Base-by-base conservation (phyloP, 257 asterid genomes). In the Solanum chilense region DNA sequence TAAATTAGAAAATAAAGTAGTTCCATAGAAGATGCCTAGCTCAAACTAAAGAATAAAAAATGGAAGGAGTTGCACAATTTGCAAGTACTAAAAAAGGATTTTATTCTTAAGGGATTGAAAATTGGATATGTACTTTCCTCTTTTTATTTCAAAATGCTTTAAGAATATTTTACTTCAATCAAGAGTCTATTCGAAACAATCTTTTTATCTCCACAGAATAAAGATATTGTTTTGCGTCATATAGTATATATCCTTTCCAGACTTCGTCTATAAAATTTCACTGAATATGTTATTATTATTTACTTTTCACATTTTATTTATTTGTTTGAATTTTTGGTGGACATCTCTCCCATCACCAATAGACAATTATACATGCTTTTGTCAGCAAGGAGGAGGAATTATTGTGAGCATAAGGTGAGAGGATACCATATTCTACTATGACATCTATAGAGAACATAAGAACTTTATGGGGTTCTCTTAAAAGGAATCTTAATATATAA, bases 31-130 rank as follows among this genome's bases (percentile, higher is more conserved):
- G 58, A 76, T 41, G 83, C 37, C 56, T 76, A 8, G 37, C 60
- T n/a, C 60, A 41, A 74, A 42, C 58, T 42, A n/a, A 76, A 76
- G 83, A 76, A 76, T 76, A 76, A 76, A 76, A 39, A 76, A 39
- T 39, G 83, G 60, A 76, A 76, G 60, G 42, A 39, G 83, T 42
- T 23, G 13, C 33, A 20, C 35, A 44, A 42, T 76, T 76, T 76
- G 83, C 60, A 76, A 76, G 83, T 3, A 76, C 60, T 42, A 76
- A 41, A 76, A 42, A 42, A 25, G 42, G 60, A 76, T 42, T 76
- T 12, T 76, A 42, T 42, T 76, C 60, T 39, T 23, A 76, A 41
- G 58, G 60, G 83, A 75, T 76, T 41, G 58, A 76, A 42, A 76
- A 76, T 76, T 76, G 83, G 83, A 76, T 76, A 7, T 23, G 82